Evolutionary conservation across 371 early-diverging fungal genomes (phyloP), one percentile per base, ranked within the genome.

Genomic region (Mortierella sp.): DNA sequence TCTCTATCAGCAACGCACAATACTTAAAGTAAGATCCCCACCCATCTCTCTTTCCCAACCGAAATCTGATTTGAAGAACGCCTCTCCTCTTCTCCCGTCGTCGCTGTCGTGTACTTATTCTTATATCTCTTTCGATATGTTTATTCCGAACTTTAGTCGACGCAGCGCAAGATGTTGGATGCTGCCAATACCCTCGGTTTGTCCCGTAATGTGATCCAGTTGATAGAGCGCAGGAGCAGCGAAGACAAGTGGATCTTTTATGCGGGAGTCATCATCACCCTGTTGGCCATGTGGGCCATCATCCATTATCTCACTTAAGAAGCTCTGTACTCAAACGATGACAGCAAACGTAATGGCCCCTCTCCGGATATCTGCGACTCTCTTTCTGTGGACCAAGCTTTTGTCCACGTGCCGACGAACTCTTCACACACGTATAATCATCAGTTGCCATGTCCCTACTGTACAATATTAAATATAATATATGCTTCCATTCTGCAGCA

Each of bases 191-290:
- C 89, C 5, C 80, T 95, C 9, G 95, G 95, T 7, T 76, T 95
- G 49, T 93, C 93, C n/a, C 87, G 90, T 30, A 89, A 88, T 62
- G 89, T 92, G 2, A 94, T 95, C 43, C 84, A 91, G 31, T 91
- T 86, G 67, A 94, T 95, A 68, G 94, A 95, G 72, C 88, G 93
- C 57, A 83, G 94, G 50, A 86, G 91, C 55, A 69, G 83, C 24
- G 89, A 92, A 54, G 95, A 95, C 80, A 89, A 87, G 68, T 94
- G 90, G 89, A 89, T 95, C 55, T 90, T 95, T 67, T 84, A 86
- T 70, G 90, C 83, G 3, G 93, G 92, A n/a, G 83, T 90, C 23
- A 70, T 87, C 21, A 69, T 90, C 42, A 89, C 91, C 23, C 56
- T 87, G 19, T 56, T 86, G 14, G 70, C 80, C 19, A 79, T 89